Evolutionary conservation across 306 rosid genomes (phyloP), one percentile per base, ranked within the genome.

Genomic region (Gastrolobium bilobum): DNA sequence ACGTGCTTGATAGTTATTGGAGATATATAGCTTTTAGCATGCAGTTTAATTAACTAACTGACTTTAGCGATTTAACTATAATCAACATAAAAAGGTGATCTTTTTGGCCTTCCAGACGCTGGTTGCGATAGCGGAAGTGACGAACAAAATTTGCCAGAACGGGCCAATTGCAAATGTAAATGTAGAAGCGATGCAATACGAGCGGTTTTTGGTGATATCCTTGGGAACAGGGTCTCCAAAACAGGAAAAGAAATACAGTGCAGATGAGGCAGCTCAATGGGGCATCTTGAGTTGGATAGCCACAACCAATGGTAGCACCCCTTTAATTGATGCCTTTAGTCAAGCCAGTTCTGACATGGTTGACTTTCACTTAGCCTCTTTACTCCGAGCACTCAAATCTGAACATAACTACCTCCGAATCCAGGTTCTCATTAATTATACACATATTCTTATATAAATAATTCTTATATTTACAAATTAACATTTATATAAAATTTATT

Each of bases 141-240:
- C 93, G 1, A 85, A 88, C 68, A 69, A 75, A 39, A 68, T 89
- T 2, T 10, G 37, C 10, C 61, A n/a, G 3, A 46, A 80, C 2
- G 79, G 71, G 26, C 4, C 2, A 15, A 5, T 2, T 30, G 57
- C 63, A 0, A 84, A 75, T 40, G 77, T 85, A n/a, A 78, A 84
- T 0, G 82, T 82, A 7, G 60, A 71, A 62, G 68, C 88, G 0
- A 60, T 57, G 81, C 84, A 87, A 46, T 87, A 87, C 10, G 70
- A 73, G 0, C 58, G 88, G 4, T 87, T 85, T 60, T 52, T 89
- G 70, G 89, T 87, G 26, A 79, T 91, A 68, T 91, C 96, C 0
- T 46, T 91, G 35, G 93, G 96, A 58, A 87, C 91, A 26, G 96
- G 96, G 6, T 38, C 87, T 37, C 87, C 82, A 6, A 85, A 91